phyloP scores from a whole-genome alignment of 768 basidiomycete species.

The Clathrus columnatus region DNA sequence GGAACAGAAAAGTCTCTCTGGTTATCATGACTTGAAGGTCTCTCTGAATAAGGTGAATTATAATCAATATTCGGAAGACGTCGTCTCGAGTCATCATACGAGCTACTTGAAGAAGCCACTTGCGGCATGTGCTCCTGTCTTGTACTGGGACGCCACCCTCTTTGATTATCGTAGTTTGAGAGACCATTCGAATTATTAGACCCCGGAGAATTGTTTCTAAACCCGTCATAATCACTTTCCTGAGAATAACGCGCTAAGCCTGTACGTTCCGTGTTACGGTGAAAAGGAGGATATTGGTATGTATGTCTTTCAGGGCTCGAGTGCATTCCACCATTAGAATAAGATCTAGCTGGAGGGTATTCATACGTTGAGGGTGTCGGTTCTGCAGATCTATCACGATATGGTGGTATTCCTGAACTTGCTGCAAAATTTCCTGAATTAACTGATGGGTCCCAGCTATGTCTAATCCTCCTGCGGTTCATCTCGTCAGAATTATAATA shows the following conservation, averaged over 20 bases:
- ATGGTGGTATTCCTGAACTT: background rate
- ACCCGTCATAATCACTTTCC: background rate
- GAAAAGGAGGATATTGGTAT: background rate
- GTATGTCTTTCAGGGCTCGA: background rate
- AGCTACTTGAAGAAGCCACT: background rate
- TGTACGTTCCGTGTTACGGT: background rate
- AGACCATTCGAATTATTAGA: background rate
- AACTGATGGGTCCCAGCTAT: background rate
- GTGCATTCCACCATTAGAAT: too few species aligned
- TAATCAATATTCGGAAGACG: background rate
- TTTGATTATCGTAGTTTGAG: background rate
- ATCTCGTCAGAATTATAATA: background rate
- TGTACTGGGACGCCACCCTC: background rate
- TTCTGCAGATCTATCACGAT: background rate
- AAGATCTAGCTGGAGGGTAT: background rate
- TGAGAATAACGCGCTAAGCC: background rate
- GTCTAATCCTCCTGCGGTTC: background rate
- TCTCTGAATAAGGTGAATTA: background rate
- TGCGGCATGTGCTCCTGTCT: background rate
- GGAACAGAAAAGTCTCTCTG: background rate
- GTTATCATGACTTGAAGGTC: background rate
- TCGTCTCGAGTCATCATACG: background rate
- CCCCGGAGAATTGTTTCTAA: background rate
- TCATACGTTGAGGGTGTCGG: background rate
- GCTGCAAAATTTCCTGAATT: background rate